Conservation (phyloP, 306 rosid genomes). For the Macrotyloma uniflorum region DNA sequence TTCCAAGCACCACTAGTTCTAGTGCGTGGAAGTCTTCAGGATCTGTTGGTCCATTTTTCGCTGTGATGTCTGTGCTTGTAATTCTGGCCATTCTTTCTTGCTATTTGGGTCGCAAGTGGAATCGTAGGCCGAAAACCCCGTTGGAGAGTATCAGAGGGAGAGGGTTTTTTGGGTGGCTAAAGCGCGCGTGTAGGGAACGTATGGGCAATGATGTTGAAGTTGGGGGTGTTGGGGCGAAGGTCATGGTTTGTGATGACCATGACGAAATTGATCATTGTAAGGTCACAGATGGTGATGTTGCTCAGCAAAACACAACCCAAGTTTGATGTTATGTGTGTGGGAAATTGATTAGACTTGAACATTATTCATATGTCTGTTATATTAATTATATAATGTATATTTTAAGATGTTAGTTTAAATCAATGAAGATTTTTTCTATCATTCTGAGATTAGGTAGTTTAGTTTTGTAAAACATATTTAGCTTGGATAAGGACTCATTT, state of each 20-base stretch:
- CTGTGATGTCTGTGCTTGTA: conserved; percentile 60
- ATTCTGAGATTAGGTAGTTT: not conserved
- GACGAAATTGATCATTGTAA: not conserved
- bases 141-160: conserved; percentile 47
- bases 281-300: conserved; percentile 42
- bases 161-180: conserved; percentile 56
- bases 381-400: not conserved
- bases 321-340: not conserved
- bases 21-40: conserved; percentile 53
- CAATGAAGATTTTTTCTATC: not conserved
- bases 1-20: not conserved
- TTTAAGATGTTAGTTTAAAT: not conserved
- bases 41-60: conserved; percentile 73
- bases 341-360: not conserved
- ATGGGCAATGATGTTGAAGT: not conserved
- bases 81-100: conserved; percentile 64
- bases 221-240: conserved; percentile 48
- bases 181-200: conserved; percentile 37
- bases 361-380: not conserved
- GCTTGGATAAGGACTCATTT: no score
- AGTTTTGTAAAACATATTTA: not conserved
- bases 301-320: not conserved
- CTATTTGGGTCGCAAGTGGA: conserved; percentile 52
- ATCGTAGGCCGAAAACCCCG: conserved; percentile 45
- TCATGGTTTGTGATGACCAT: conserved; percentile 41